phyloP scores from a whole-genome alignment of 1,139 yeast species.

The Suhomyces coccinellae region DNA sequence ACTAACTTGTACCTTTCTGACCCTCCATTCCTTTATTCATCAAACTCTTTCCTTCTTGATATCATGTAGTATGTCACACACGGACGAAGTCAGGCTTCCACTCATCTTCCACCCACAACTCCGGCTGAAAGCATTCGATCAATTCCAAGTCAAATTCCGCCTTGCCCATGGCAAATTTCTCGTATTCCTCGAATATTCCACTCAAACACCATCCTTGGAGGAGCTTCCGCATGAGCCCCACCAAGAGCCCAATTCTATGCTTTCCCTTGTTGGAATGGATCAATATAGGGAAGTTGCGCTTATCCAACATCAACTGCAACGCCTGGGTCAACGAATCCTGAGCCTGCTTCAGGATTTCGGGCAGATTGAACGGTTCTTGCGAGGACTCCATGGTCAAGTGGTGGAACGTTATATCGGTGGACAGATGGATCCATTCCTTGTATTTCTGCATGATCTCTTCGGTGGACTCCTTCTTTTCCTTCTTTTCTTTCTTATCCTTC shows the following conservation, averaged over 20 bases:
- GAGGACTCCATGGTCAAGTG: conserved; percentile 68
- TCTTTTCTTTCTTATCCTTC: conserved; percentile 11
- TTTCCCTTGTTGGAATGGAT: conserved; percentile 95
- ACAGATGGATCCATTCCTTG: conserved; percentile 58
- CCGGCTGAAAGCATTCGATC: conserved; percentile 51
- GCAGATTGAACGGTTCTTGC: conserved; percentile 72
- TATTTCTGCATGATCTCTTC: conserved; percentile 49
- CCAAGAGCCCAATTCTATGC: conserved; percentile 88
- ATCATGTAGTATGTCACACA: conserved; percentile 10
- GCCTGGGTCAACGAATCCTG: conserved; percentile 58
- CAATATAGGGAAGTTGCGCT: conserved; percentile 78
- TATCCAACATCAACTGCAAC: conserved; percentile 62
- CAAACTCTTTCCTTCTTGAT: background rate
- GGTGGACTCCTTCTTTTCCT: conserved; percentile 39
- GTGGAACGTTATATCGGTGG: conserved; percentile 55
- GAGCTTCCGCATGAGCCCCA: conserved; percentile 81
- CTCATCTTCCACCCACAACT: conserved; percentile 33
- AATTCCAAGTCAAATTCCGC: conserved; percentile 86
- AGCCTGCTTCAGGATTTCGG: conserved; percentile 38
- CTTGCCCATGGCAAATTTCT: conserved; percentile 89
- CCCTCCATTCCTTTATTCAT: too few species aligned
- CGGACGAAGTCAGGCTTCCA: conserved; percentile 41
- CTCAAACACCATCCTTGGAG: conserved; percentile 93
- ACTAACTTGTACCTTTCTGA: too few species aligned
- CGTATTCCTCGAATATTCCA: conserved; percentile 92